Evolutionary conservation across 345 rosid genomes (phyloP).

Genomic region (Psidium friedrichsthalianum): DNA sequence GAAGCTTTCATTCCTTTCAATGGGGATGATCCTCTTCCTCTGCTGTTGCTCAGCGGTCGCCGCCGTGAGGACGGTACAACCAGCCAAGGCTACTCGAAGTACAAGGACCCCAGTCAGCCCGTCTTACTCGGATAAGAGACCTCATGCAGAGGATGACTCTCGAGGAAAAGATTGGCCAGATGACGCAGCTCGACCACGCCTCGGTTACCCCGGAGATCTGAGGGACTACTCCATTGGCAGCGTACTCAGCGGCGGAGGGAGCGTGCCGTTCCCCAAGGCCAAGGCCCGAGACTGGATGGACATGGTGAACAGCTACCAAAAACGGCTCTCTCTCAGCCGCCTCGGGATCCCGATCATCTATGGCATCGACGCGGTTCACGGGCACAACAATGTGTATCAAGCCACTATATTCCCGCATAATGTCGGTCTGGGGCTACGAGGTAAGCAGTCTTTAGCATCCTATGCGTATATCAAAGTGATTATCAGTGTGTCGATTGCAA

Average conservation of each 20-base stretch:
- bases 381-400: conserved; percentile 36
- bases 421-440: conserved; percentile 55
- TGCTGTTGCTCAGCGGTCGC: not conserved
- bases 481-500: not conserved
- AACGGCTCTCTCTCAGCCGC: conserved; percentile 40
- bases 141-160: conserved; percentile 23
- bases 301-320: conserved; percentile 35
- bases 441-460: conserved; percentile 12
- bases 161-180: conserved; percentile 30
- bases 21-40: not conserved
- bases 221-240: conserved; percentile 69
- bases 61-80: not conserved
- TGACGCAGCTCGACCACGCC: conserved; percentile 20
- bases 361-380: conserved; percentile 58
- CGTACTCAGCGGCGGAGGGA: conserved; percentile 51
- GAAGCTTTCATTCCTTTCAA: not conserved
- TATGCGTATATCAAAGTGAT: not conserved
- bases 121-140: conserved; percentile 5
- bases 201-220: conserved; percentile 25
- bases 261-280: conserved; percentile 33
- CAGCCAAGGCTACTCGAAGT: not conserved
- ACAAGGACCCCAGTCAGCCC: conserved; percentile 16
- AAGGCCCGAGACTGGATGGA: conserved; percentile 25
- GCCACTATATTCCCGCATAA: conserved; percentile 45
- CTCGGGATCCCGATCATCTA: conserved; percentile 82